Evolutionary conservation across 106 monocot genomes (phyloP).

Genomic region (Alisma plantagoaquatica): DNA sequence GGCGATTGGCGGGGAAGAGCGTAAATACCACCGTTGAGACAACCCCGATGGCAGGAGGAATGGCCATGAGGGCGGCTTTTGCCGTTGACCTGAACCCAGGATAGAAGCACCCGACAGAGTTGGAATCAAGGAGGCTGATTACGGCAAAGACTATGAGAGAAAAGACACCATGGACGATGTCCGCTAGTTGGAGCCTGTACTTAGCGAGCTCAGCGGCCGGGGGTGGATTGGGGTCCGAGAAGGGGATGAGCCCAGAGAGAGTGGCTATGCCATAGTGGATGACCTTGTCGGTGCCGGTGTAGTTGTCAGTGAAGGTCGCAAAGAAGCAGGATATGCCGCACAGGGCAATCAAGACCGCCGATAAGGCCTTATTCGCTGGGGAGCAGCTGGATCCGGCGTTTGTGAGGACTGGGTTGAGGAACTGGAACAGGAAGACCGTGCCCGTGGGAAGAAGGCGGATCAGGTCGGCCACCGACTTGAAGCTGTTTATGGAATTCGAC

Average conservation of each 20-base stretch:
- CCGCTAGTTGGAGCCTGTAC: constrained; percentile 3
- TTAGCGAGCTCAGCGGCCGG: neutral
- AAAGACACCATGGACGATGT: constrained; percentile 13
- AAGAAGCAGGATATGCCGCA: constrained; percentile 7
- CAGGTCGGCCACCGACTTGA: constrained; percentile 11
- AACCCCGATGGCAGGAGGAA: too few relatives aligned
- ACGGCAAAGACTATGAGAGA: too few relatives aligned
- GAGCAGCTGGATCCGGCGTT: constrained; percentile 7
- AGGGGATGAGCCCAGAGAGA: neutral
- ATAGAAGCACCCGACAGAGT: too few relatives aligned
- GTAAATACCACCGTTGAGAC: too few relatives aligned
- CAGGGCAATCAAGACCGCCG: constrained; percentile 1
- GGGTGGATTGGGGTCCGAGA: neutral
- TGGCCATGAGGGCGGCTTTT: too few relatives aligned
- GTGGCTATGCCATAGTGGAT: constrained; percentile 9
- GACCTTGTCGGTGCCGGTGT: neutral
- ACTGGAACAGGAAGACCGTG: constrained; percentile 9
- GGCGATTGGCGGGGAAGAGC: too few relatives aligned
- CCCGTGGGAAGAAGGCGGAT: constrained; percentile 9
- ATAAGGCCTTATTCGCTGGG: neutral
- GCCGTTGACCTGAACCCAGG: too few relatives aligned
- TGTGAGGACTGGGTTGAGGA: constrained; percentile 9
- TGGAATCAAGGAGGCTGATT: too few relatives aligned
- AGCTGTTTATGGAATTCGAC: too few relatives aligned
- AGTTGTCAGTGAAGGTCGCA: constrained; percentile 7